These are phyloP conservation scores for Botrytis squamosa DNA, from an alignment of 2,329 filamentous ascomycete genomes.

Conservation along the genomic window DNA sequence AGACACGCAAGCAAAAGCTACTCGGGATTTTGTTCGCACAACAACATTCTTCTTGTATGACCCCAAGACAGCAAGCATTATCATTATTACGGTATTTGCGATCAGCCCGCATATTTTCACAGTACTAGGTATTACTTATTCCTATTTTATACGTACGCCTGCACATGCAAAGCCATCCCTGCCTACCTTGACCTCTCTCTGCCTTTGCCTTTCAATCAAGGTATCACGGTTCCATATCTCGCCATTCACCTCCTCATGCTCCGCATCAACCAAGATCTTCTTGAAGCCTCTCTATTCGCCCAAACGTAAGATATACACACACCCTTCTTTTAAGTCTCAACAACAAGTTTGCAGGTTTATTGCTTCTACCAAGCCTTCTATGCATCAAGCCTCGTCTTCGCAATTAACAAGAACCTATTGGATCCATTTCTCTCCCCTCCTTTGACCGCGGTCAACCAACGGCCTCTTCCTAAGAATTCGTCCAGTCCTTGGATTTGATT, in stretches of 20 bases:
- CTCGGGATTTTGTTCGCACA: background rate
- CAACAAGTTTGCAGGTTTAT: background rate
- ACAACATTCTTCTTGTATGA: background rate
- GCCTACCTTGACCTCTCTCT: background rate
- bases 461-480: background rate
- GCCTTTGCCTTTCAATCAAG: background rate
- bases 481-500: background rate
- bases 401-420: background rate
- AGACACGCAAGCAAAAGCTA: background rate
- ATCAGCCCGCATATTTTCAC: background rate
- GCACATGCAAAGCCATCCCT: constrained; percentile 4
- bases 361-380: constrained; percentile 22
- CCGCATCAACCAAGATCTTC: constrained; percentile 2
- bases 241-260: background rate
- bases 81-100: background rate
- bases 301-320: background rate
- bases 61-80: background rate
- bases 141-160: background rate
- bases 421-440: background rate
- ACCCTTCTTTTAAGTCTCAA: background rate
- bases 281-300: background rate
- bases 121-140: too few species aligned
- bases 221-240: background rate
- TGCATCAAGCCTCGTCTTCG: constrained; percentile 13
- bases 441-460: background rate